Evolutionary conservation across 2,329 filamentous ascomycete genomes (phyloP), one percentile per base, ranked within the genome.

Genomic region (Gaeumannomyces sp.): DNA sequence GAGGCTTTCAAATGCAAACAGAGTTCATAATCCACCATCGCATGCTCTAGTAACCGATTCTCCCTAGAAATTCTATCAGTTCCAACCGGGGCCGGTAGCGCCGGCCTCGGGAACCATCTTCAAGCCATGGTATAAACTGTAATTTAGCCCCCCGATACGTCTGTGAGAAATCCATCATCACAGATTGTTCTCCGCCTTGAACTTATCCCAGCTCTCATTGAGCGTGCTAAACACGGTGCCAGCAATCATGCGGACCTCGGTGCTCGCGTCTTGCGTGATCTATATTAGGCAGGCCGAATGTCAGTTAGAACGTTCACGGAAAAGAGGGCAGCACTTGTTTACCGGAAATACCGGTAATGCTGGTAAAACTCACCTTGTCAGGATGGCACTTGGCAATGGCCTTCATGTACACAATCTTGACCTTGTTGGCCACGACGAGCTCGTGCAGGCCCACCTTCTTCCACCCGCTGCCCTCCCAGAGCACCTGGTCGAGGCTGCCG

Each of bases 321-420:
- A 14, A 65, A 8, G 53, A 19, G 25, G 19, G 27, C 33, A 28
- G 4, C n/a, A 65, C n/a, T n/a, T n/a, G n/a, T n/a, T n/a, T n/a
- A n/a, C n/a, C n/a, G n/a, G n/a, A n/a, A n/a, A n/a, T n/a, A n/a
- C n/a, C n/a, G n/a, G n/a, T n/a, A n/a, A n/a, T n/a, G n/a, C n/a
- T n/a, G n/a, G n/a, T n/a, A 33, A 64, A 10, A 58, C 86, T 77
- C 82, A 97, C 95, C 89, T 99, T 99, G 76, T 99, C 95, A 67
- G 95, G 95, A 83, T 99, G 95, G 70, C 95, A 95, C 83, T 97
- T 98, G 14, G 89, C 92, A 83, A 99, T 98, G 7, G 94, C 95
- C 85, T 97, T 97, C 95, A 99, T 98, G 75, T 99, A 99, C 66
- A 91, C 83, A 69, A 99, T 89, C 85, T 99, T 99, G 75, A 98